phyloP scores from a whole-genome alignment of 1,284 basidiomycete genomes.

The Microbotryum violaceum region DNA sequence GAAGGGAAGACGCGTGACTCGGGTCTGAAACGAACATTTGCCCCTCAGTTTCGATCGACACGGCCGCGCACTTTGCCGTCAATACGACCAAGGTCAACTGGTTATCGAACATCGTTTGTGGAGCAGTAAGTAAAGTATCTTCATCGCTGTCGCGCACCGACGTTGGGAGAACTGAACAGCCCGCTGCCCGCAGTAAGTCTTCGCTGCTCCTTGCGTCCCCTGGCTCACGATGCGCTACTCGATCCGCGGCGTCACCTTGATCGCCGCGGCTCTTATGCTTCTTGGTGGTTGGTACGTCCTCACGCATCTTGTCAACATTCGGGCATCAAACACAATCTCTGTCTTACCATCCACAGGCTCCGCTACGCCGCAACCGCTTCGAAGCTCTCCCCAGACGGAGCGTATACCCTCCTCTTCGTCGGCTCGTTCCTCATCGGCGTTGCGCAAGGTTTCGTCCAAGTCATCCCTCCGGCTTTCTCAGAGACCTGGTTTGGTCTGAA shows the following conservation, averaged over 20 bases:
- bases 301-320: background rate
- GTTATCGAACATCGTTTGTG: conserved; percentile 4
- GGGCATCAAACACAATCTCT: too few species aligned
- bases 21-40: too few species aligned
- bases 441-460: conserved; percentile 1
- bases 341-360: background rate
- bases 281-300: background rate
- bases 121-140: background rate
- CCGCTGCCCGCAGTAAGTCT: background rate
- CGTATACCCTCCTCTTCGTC: conserved; percentile 2
- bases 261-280: background rate
- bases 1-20: too few species aligned
- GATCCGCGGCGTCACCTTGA: background rate
- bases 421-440: conserved; percentile 2
- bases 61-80: background rate
- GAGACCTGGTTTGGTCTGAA: conserved; percentile 1
- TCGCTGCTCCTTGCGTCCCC: conserved; percentile 1
- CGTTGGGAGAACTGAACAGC: background rate
- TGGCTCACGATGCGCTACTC: background rate
- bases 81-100: conserved; percentile 1
- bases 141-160: too few species aligned
- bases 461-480: conserved; percentile 3
- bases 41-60: conserved; percentile 1
- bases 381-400: background rate
- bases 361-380: conserved; percentile 3